Evolutionary conservation across 1,139 yeast species (phyloP), one percentile per base, ranked within the genome.

Genomic region (Candida tetrigidarum): DNA sequence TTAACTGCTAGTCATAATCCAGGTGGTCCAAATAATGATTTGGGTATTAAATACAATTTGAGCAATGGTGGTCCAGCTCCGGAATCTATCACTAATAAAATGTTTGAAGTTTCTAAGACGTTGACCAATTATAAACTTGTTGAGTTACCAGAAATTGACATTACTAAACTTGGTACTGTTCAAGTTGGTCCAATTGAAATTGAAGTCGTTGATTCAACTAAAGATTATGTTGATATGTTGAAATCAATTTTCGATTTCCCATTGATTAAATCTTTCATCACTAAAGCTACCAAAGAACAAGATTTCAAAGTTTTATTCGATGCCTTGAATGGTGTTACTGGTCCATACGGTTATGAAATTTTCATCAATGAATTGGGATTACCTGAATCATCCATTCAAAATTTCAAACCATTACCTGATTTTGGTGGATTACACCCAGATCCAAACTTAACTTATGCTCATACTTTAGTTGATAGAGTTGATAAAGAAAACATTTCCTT

Each of bases 51-150:
- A 74, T 93, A 93, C 75, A 93, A 93, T 67, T 76, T 95, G 67
- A 82, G 89, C 51, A 92, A 93, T 61, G 99, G 99, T 53, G 99
- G 97, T 2, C 99, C 99, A 33, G 99, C 99, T n/a, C 99, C 99
- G 4, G 99, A 93, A 66, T 73, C 86, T 15, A 95, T 93, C 50
- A 93, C 99, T 22, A 80, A 95, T 70, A 81, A 83, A 66, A 93
- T 93, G 60, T 93, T 71, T 69, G 93, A 84, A 49, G 78, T 74
- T 33, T 82, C 96, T 19, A 79, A 78, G 59, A 59, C 66, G 32
- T 73, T 95, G 58, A 66, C 74, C 9, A 66, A 72, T 47, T 91
- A 88, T 71, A 82, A 84, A 61, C 48, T 66, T 34, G 78, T 81
- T 44, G 75, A 79, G 35, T 69, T 88, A 48, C 86, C 84, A 7